Base-by-base conservation (phyloP, 306 rosid species). In the Geum urbanum region DNA sequence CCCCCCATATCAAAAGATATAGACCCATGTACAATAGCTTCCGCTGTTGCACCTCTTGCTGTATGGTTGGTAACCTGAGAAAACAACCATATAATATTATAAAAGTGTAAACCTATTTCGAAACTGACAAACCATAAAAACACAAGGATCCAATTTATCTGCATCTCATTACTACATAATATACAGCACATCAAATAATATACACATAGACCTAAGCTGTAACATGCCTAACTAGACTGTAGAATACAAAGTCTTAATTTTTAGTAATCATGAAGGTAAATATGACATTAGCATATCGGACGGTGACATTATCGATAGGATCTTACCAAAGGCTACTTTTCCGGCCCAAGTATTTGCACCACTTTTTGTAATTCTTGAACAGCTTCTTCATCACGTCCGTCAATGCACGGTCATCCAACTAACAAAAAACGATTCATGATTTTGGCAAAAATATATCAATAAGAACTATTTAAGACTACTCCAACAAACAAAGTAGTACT, bases 321-420 rank as follows among this genome's bases (percentile, higher is more conserved):
- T 60, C 88, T 75, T 78, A 90, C 98, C 98, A 94, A 75, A 94
- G 98, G 84, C 98, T 94, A 74, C 98, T 94, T 83, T 90, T 94
- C 78, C 98, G 89, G 74, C 86, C 95, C 90, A 94, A 86, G 81
- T 88, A 94, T 84, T 90, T 94, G 97, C 98, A 94, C 98, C 98
- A 94, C 66, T 87, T 88, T 74, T 94, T 94, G 77, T 94, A 94
- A 82, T 87, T 94, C 85, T 90, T 94, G 86, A 94, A 94, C 72
- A 94, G 91, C 83, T 94, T 94, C 88, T 94, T 94, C 98, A 94
- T 94, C 76, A 94, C 98, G 67, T 90, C 98, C 32, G 96, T 90
- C 61, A 94, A 77, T 0, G 98, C 98, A 70, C 95, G 87, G 49
- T 94, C 98, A 56, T 94, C 98, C 97, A 94, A 84, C 98, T 94